These are phyloP conservation scores for Phytophthora sansomeana DNA, from an alignment of 352 stramenopile species.

Conservation along the genomic window DNA sequence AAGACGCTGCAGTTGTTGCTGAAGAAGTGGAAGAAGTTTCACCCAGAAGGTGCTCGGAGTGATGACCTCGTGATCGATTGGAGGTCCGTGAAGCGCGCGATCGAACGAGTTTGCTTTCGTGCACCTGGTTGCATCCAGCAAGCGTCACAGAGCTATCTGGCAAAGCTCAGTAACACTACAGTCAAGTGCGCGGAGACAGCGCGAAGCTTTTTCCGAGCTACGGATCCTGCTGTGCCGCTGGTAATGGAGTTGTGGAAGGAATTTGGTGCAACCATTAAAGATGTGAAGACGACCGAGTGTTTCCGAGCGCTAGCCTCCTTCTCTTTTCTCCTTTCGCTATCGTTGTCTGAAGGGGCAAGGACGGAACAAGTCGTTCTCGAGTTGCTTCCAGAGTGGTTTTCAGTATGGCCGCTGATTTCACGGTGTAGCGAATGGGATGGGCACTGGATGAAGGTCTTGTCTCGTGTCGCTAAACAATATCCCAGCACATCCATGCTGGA, in stretches of 20 bases:
- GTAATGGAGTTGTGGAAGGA: constrained; percentile 60
- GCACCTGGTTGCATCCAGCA: constrained; percentile 41
- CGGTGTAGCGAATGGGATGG: constrained; percentile 69
- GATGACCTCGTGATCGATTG: constrained; percentile 56
- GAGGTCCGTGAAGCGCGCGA: constrained; percentile 47
- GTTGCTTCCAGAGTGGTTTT: constrained; percentile 65
- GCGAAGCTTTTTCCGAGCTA: constrained; percentile 52
- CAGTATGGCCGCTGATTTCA: constrained; percentile 62
- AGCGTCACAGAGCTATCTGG: constrained; percentile 48
- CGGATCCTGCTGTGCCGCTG: constrained; percentile 36
- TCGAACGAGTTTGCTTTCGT: constrained; percentile 67
- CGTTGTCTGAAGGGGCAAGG: constrained; percentile 11
- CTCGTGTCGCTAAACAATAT: constrained; percentile 64
- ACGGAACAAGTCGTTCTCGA: constrained; percentile 24
- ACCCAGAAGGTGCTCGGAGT: constrained; percentile 2
- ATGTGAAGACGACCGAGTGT: constrained; percentile 60
- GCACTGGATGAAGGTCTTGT: constrained; percentile 80
- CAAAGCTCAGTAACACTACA: constrained; percentile 47
- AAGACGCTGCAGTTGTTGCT: constrained; percentile 55
- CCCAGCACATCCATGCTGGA: constrained; percentile 38
- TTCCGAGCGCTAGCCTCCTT: constrained; percentile 72
- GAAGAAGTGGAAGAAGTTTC: constrained; percentile 60
- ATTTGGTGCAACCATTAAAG: constrained; percentile 50
- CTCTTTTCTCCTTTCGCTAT: constrained; percentile 54
- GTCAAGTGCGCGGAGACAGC: constrained; percentile 61